Conservation (phyloP, 2,329 filamentous ascomycete species). For the Ophiostoma populinum region DNA sequence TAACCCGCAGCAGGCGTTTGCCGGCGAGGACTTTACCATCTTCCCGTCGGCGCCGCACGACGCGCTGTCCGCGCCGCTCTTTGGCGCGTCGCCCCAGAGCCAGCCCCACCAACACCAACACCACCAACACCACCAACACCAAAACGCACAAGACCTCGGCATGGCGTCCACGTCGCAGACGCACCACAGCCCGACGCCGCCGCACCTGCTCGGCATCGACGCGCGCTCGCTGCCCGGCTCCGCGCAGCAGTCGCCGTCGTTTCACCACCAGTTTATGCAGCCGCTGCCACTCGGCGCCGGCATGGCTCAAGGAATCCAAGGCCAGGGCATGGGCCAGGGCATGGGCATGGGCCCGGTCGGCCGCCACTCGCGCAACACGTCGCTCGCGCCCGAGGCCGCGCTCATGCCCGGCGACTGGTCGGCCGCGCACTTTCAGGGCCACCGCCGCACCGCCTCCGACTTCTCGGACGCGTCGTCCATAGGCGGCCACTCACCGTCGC, state of each 20-base stretch:
- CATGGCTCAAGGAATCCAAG: not conserved
- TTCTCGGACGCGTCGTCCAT: conserved; percentile 81
- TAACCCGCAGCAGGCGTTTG: conserved; percentile 26
- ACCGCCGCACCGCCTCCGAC: conserved; percentile 75
- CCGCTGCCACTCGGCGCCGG: conserved; percentile 13
- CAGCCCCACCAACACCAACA: conserved; percentile 15
- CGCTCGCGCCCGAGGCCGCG: conserved; percentile 39
- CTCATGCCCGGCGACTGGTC: conserved; percentile 41
- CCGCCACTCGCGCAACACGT: conserved; percentile 38
- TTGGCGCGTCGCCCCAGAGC: conserved; percentile 22
- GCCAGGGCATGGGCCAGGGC: not conserved
- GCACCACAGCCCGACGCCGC: conserved; percentile 38
- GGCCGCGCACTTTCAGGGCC: conserved; percentile 50
- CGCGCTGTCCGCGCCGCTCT: conserved; percentile 44
- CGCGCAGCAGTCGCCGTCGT: conserved; percentile 38
- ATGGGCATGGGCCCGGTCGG: no score
- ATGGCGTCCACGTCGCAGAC: conserved; percentile 39
- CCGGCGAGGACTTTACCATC: conserved; percentile 43
- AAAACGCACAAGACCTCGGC: conserved; percentile 15
- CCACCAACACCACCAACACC: conserved; percentile 3
- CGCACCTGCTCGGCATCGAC: conserved; percentile 33
- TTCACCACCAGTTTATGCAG: conserved; percentile 37
- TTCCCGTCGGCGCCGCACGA: conserved; percentile 40
- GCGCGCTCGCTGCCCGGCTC: conserved; percentile 18
- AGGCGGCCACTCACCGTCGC: conserved; percentile 58